These are phyloP conservation scores for Plasmodium berghei DNA, from an alignment of 169 alveolate genomes.

Conservation along the genomic window DNA sequence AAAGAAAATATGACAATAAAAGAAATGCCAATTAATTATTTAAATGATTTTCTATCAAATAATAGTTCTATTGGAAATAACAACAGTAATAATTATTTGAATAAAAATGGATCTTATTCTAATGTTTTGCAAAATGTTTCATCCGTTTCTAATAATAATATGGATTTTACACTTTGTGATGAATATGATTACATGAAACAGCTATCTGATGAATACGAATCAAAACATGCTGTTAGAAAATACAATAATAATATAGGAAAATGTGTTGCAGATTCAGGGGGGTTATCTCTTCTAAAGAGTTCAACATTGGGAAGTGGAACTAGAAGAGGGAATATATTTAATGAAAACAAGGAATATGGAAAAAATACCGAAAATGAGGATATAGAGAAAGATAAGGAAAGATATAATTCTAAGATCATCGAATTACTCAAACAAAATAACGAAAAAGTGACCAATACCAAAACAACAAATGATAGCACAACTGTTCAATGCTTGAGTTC, in stretches of 20 bases:
- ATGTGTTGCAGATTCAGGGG: not conserved
- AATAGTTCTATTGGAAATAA: slow-evolving; percentile 6
- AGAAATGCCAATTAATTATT: slow-evolving; percentile 53
- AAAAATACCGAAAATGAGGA: not conserved
- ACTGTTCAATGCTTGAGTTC: not conserved
- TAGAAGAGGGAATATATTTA: not conserved
- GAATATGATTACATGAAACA: slow-evolving; percentile 73
- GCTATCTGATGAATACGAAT: slow-evolving; percentile 65
- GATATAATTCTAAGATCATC: not conserved
- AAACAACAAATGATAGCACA: not conserved
- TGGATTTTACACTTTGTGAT: slow-evolving; percentile 53
- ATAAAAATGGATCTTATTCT: not conserved
- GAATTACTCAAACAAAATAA: not conserved
- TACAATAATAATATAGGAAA: not conserved
- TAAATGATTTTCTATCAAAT: slow-evolving; percentile 21
- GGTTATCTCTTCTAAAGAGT: not conserved
- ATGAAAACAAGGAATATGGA: not conserved
- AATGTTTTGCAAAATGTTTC: too few relatives aligned
- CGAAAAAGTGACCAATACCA: not conserved
- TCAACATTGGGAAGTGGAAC: not conserved
- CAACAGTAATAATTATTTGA: not conserved
- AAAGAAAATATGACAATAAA: slow-evolving; percentile 77
- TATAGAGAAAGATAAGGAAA: not conserved
- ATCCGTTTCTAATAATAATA: not conserved
- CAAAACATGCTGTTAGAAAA: slow-evolving; percentile 36